These are phyloP conservation scores for Mortierella sp. DNA, from an alignment of 371 early-diverging fungal species.

Conservation along the genomic window DNA sequence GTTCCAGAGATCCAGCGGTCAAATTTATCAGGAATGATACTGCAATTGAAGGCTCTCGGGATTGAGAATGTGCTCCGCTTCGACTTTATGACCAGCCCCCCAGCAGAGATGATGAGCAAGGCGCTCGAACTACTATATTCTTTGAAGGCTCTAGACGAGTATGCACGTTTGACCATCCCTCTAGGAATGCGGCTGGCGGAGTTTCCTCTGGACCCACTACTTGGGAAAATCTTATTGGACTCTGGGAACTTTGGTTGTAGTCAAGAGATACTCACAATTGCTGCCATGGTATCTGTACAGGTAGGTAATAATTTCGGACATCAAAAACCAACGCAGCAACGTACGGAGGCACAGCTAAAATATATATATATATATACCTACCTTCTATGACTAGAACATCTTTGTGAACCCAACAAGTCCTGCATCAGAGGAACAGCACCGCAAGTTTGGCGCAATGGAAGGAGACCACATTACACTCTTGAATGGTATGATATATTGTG, in stretches of 20 bases:
- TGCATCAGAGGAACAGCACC: constrained; percentile 69
- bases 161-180: constrained; percentile 81
- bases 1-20: constrained; percentile 97
- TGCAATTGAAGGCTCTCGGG: constrained; percentile 91
- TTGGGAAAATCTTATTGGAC: constrained; percentile 79
- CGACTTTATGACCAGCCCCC: constrained; percentile 80
- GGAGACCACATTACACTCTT: constrained; percentile 87
- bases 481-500: constrained; percentile 60
- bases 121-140: constrained; percentile 59
- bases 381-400: constrained; percentile 59
- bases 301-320: constrained; percentile 43
- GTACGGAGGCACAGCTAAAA: not conserved
- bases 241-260: constrained; percentile 77
- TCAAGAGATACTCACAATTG: constrained; percentile 85
- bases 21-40: constrained; percentile 88
- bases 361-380: not conserved
- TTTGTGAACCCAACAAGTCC: constrained; percentile 70
- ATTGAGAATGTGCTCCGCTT: constrained; percentile 95
- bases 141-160: constrained; percentile 64
- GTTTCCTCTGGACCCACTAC: constrained; percentile 83
- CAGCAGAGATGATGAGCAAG: constrained; percentile 72
- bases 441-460: constrained; percentile 85
- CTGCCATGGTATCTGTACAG: constrained; percentile 87
- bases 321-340: not conserved
- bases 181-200: constrained; percentile 86